Evolutionary conservation across 768 basidiomycete genomes (phyloP), one percentile per base, ranked within the genome.

Genomic region (Lactarius deliciosus): DNA sequence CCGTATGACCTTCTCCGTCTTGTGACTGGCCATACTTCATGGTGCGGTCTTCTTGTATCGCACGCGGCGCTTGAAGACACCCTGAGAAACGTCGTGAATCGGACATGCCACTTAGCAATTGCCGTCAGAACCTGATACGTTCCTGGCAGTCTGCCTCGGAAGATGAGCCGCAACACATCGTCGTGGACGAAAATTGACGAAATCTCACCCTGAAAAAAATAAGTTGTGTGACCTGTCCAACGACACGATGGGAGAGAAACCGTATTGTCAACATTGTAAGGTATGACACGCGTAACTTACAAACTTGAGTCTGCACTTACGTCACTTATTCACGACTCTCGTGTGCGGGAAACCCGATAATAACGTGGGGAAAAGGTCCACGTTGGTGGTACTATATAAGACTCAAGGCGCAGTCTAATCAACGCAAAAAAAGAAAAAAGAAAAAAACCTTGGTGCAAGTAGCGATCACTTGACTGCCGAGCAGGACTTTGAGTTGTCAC

Each of bases 1-100:
- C 11, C 79, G 79, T 60, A 86, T 77, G 59, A 81, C 74, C 65
- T 81, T 79, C 72, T 86, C 84, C 69, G 84, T 75, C 58, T 85
- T 82, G 34, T 92, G 79, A 5, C 86, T 88, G 79, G 0, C 84
- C 92, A 72, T 89, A 94, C 74, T 95, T 96, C 89, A 94, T 38
- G 76, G 95, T 96, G 15, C 87, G 88, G 93, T 92, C 77, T 96
- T 96, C 81, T 96, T 96, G 83, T 95, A 96, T 22, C 92, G 38
- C 13, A 91, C 92, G 34, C 90, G 89, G 55, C 92, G 89, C 67
- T 88, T 83, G 80, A 85, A 91, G 1, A 89, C 91, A 73, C 86
- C 85, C 18, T 84, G 76, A 1, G 77, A 75, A 69, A 77, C 77
- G 47, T 83, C 83, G 74, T 93, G 91, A 64, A 81, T 81, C 1